phyloP scores from a whole-genome alignment of 1,139 yeast genomes.

The Saccharomyces hybrid region DNA sequence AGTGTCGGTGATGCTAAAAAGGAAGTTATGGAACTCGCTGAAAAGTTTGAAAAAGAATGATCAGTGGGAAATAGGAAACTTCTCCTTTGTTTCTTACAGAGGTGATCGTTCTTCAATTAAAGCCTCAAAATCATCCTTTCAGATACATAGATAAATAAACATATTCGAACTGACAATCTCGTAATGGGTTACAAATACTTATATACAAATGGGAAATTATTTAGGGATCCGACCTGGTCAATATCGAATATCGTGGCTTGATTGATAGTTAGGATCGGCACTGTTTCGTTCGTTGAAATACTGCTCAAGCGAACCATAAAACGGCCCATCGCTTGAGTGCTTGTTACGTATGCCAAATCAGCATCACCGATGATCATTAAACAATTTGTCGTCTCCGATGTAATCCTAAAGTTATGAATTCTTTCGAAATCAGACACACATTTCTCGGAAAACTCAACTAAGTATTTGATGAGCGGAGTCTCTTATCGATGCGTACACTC shows the following conservation, averaged over 20 bases:
- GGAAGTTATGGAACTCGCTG: constrained; percentile 36
- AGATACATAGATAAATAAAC: neutral
- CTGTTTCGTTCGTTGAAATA: neutral
- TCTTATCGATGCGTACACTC: constrained; percentile 19
- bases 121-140: too few relatives aligned
- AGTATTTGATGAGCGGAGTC: constrained; percentile 15
- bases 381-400: constrained; percentile 16
- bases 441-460: constrained; percentile 21
- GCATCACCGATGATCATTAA: constrained; percentile 17
- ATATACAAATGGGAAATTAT: constrained; percentile 7
- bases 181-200: neutral
- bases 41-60: constrained; percentile 2
- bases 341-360: constrained; percentile 6
- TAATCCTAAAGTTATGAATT: constrained; percentile 13
- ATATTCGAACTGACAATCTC: neutral
- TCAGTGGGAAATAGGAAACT: too few relatives aligned
- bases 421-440: constrained; percentile 20
- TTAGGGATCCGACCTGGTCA: constrained; percentile 16
- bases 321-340: neutral
- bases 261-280: constrained; percentile 14
- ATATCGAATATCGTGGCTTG: constrained; percentile 16
- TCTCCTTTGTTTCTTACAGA: too few relatives aligned
- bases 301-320: neutral
- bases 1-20: constrained; percentile 58
- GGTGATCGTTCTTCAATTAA: too few relatives aligned